These are phyloP conservation scores for Tolypocladium ophioglossoides DNA, from an alignment of 2,329 filamentous ascomycete species.

Conservation along the genomic window DNA sequence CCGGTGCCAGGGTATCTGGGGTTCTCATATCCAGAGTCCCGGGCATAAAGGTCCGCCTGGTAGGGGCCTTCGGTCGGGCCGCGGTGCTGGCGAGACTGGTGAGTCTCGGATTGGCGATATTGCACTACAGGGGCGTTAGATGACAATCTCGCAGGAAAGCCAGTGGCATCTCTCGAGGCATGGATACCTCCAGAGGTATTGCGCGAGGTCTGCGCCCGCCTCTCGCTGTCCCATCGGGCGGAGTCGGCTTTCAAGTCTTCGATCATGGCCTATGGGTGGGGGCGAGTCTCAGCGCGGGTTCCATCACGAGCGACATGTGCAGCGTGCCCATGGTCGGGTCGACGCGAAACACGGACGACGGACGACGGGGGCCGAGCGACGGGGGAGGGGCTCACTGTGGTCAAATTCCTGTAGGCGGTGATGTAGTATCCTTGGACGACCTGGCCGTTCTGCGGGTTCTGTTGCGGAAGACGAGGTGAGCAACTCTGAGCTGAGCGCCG, in stretches of 20 bases:
- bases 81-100: slow-evolving; percentile 36
- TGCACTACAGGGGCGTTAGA: slow-evolving; percentile 51
- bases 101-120: slow-evolving; percentile 45
- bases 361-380: too few relatives aligned
- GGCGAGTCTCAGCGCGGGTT: neutral
- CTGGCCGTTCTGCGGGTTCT: slow-evolving; percentile 48
- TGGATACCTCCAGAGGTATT: slow-evolving; percentile 47
- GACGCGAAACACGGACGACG: neutral
- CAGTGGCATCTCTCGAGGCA: slow-evolving; percentile 38
- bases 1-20: slow-evolving; percentile 41
- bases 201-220: slow-evolving; percentile 43
- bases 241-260: slow-evolving; percentile 53
- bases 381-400: slow-evolving; percentile 49
- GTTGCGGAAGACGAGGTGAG: neutral
- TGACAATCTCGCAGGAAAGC: slow-evolving; percentile 34
- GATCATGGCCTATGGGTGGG: slow-evolving; percentile 46
- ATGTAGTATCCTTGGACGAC: slow-evolving; percentile 65
- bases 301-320: neutral
- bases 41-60: slow-evolving; percentile 23
- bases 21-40: slow-evolving; percentile 30
- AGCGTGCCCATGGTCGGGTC: neutral
- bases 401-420: slow-evolving; percentile 69
- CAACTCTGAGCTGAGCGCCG: neutral
- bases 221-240: slow-evolving; percentile 50
- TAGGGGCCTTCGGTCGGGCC: slow-evolving; percentile 32